Base-by-base conservation (phyloP, 2,329 filamentous ascomycete genomes). In the Penicillium concentricum region DNA sequence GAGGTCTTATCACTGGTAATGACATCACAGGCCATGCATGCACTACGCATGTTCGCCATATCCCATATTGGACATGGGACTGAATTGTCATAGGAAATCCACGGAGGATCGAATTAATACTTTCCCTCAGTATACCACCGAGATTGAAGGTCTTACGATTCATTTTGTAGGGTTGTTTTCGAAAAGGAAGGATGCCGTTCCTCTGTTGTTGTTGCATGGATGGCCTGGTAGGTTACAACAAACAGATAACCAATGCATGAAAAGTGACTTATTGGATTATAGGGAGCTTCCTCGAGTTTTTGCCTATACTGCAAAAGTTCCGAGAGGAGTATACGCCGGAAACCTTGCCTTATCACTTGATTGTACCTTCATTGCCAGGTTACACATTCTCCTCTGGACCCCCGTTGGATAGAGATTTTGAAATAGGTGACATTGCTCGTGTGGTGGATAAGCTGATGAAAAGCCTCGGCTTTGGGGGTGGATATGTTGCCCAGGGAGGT, bases 121-220 rank as follows among this genome's bases (percentile, higher is more conserved):
- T 13, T 79, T 80, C 43, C 81, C 81, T 2, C 80, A 84, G 58
- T 84, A 77, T 70, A 80, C 69, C 2, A 69, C 73, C 0, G 59
- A 69, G 0, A 71, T 83, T 49, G 71, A 74, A 12, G 76, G 80
- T 24, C 49, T 78, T 44, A 63, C 68, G 1, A 68, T 82, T 43
- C 80, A 83, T 64, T 83, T 83, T 60, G 66, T 74, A 0, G 80
- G 78, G 2, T 69, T 83, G 0, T 82, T 82, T 58, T 82, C 79
- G 0, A 61, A 74, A 51, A 78, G 74, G 15, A 50, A 69, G 5
- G 72, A 78, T 64, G 81, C 81, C 0, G 72, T 81, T 7, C 81
- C 81, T 0, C 61, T 83, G n/a, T 58, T 76, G 4, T 65, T 81
- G 10, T 68, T 78, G 8, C 80, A 74, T 51, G 72, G 72, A 24